Percentiles rank a stretch among this genome's conserved stretches.
Conservation (phyloP, 768 basidiomycete species). For the Pleurotus tuber-regium region DNA sequence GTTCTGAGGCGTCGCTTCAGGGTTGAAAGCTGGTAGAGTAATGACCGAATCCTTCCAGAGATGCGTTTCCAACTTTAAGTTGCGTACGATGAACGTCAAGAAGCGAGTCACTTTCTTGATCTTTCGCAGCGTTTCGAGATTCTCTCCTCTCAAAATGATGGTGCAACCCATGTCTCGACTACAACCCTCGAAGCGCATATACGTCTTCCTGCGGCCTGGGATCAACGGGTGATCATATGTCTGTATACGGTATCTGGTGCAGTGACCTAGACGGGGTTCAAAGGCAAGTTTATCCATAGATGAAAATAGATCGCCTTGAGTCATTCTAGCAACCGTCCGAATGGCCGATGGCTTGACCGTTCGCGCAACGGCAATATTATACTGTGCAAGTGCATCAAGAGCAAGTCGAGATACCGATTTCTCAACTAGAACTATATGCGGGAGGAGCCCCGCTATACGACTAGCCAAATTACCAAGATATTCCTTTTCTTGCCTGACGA, state of each 20-base stretch:
- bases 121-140: constrained; percentile 74
- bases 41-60: constrained; percentile 91
- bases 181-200: constrained; percentile 98
- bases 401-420: constrained; percentile 89
- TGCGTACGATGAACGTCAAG: constrained; percentile 89
- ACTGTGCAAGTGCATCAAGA: constrained; percentile 78
- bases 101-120: constrained; percentile 94
- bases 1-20: constrained; percentile 59
- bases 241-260: constrained; percentile 80
- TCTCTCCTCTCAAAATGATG: constrained; percentile 84
- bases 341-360: constrained; percentile 88
- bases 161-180: constrained; percentile 93
- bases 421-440: constrained; percentile 90
- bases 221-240: constrained; percentile 95
- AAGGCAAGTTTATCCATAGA: constrained; percentile 92
- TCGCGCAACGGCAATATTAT: constrained; percentile 88
- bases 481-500: constrained; percentile 90
- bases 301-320: constrained; percentile 91
- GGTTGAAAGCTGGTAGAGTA: constrained; percentile 62
- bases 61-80: constrained; percentile 90
- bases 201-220: constrained; percentile 91
- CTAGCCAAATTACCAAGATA: constrained; percentile 85
- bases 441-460: constrained; percentile 87
- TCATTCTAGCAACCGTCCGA: constrained; percentile 87
- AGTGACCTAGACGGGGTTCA: constrained; percentile 88